Base-by-base conservation (phyloP, 2,329 filamentous ascomycete genomes). In the Zymoseptoria passerinii region DNA sequence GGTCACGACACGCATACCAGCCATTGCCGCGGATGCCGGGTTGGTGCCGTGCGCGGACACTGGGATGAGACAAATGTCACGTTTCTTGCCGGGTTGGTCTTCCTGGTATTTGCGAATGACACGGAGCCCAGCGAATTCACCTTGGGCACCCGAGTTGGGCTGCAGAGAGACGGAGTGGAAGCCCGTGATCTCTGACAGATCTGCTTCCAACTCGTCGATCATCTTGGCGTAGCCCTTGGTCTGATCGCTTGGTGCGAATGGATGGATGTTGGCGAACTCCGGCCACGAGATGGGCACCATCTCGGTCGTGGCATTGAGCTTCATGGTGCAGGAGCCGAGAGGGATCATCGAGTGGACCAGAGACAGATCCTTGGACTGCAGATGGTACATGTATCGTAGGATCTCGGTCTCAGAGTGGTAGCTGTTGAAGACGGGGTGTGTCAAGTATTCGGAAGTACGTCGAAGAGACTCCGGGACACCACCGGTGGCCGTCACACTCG, bases 281-380 rank as follows among this genome's bases (percentile, higher is more conserved):
- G 86, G 84, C 75, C 85, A 87, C 0, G 89, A 89, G 57, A 96
- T 81, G 7, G 92, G 88, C 16, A 89, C 82, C 92, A 97, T 96
- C 77, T 96, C 90, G 0, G 89, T 89, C 2, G 92, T 94, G 49
- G 88, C 89, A 73, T 96, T 96, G 55, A 96, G 84, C 80, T 97
- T 97, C 92, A 97, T 97, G 13, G 92, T 97, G 79, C 92, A 97
- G 1, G 92, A 96, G 19, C 92, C 92, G 1, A 97, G 83, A 2
- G 92, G 91, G 61, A 97, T 97, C 92, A 97, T 97, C 16, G 92
- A 96, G 76, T 97, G 92, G 1, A 92, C 89, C 4, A 96, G 81
- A 1, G 92, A 96, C 13, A 97, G 78, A 71, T 97, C 92, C 78
- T 95, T 96, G 54, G 91, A 95, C 72, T 95, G 88, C 4, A 97